These are phyloP conservation scores for Paramecium pentaurelia DNA, from an alignment of 73 alveolate species.

Conservation along the genomic window DNA sequence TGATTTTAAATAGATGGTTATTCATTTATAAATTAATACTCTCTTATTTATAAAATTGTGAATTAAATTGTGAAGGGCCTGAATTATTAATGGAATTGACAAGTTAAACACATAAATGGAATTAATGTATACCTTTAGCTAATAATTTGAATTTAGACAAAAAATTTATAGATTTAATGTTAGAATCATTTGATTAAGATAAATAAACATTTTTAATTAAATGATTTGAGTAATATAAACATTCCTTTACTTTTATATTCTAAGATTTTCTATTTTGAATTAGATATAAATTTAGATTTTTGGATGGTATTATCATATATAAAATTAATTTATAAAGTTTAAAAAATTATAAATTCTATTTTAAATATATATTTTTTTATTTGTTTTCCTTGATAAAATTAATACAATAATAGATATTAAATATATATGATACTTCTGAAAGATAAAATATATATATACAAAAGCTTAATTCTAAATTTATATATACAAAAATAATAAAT, in stretches of 20 bases:
- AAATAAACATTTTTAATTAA: conserved; percentile 11
- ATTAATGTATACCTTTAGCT: background rate
- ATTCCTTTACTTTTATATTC: background rate
- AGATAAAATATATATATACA: too few species aligned
- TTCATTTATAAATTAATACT: background rate
- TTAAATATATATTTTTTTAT: too few species aligned
- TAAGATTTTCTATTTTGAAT: too few species aligned
- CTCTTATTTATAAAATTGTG: background rate
- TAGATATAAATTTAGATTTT: too few species aligned
- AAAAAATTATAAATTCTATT: too few species aligned
- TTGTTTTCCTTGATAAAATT: too few species aligned
- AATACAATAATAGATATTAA: too few species aligned
- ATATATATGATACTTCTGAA: too few species aligned
- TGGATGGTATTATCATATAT: too few species aligned
- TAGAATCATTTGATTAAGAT: conserved; percentile 10
- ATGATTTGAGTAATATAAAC: background rate
- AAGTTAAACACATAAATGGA: background rate
- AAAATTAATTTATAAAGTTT: too few species aligned
- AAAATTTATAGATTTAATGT: background rate
- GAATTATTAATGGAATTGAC: conserved; percentile 5
- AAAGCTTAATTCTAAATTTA: background rate
- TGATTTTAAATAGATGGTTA: background rate
- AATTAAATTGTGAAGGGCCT: background rate
- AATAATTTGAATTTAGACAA: background rate
- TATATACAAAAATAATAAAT: background rate